A percentile compares a stretch with the other conserved stretches of the same genome.
Conservation (phyloP, 106 monocot species). For the Acanthochlamys bracteata region DNA sequence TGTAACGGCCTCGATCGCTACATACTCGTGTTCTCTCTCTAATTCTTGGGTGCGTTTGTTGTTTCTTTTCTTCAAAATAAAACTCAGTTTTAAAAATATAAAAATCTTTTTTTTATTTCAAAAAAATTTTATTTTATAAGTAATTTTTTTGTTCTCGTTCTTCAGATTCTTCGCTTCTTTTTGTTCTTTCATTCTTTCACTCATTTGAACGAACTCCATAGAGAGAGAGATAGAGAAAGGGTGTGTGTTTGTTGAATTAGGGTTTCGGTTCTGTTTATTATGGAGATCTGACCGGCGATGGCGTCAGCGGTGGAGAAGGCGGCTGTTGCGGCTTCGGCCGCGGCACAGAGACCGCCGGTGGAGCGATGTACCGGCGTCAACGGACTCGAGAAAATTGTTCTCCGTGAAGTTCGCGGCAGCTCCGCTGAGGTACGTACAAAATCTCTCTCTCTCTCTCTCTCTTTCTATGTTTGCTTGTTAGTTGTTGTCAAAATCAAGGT, state of each 20-base stretch:
- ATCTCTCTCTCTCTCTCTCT: neutral
- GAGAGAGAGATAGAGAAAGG: neutral
- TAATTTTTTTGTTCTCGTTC: neutral
- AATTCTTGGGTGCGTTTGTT: too few relatives aligned
- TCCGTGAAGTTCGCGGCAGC: conserved; percentile 7
- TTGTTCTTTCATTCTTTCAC: neutral
- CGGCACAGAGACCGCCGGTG: neutral
- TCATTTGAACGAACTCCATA: neutral
- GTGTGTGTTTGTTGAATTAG: neutral
- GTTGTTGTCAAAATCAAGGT: too few relatives aligned
- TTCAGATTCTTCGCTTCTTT: neutral
- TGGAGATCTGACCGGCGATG: neutral
- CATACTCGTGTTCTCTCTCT: too few relatives aligned
- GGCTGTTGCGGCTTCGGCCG: neutral
- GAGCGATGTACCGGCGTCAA: conserved; percentile 8
- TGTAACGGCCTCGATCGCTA: too few relatives aligned
- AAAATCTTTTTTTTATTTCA: too few relatives aligned
- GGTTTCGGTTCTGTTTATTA: neutral
- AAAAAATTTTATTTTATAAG: too few relatives aligned
- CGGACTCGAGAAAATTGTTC: conserved; percentile 15
- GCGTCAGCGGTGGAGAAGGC: neutral
- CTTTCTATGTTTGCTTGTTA: neutral
- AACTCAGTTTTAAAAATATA: too few relatives aligned
- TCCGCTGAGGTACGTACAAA: conserved; percentile 5
- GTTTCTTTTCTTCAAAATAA: too few relatives aligned